Conservation (phyloP, 768 basidiomycete species). For the Psilocybe tampanensis region DNA sequence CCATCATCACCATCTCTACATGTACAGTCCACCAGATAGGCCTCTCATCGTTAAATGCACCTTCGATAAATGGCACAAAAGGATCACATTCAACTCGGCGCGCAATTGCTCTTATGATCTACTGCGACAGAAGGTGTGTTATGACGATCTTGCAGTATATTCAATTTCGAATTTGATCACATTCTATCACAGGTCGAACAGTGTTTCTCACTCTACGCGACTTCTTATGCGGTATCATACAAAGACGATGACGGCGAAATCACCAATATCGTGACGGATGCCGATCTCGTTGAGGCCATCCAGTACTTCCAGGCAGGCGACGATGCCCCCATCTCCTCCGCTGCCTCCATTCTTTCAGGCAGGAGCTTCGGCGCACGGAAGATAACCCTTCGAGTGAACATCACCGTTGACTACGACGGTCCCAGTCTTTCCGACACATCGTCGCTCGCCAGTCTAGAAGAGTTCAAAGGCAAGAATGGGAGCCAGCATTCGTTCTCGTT, state of each 20-base stretch:
- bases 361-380: constrained; percentile 67
- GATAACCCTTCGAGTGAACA: constrained; percentile 76
- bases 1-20: constrained; percentile 9
- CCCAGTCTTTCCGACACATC: constrained; percentile 89
- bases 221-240: constrained; percentile 75
- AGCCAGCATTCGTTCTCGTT: constrained; percentile 60
- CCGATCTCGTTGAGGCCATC: constrained; percentile 85
- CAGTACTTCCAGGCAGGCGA: constrained; percentile 85
- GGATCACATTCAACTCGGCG: constrained; percentile 80
- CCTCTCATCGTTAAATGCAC: constrained; percentile 84
- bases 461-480: constrained; percentile 60
- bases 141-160: not conserved
- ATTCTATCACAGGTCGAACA: constrained; percentile 68
- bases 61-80: constrained; percentile 72
- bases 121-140: constrained; percentile 69
- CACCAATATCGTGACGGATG: constrained; percentile 66
- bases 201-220: constrained; percentile 74
- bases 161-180: not conserved
- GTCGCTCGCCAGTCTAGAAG: constrained; percentile 79
- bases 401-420: constrained; percentile 88
- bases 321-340: constrained; percentile 70
- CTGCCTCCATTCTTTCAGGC: constrained; percentile 74
- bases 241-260: constrained; percentile 89
- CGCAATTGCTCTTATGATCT: constrained; percentile 78
- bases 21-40: constrained; percentile 64